Percentiles rank a stretch among this genome's conserved stretches.
Conservation (phyloP, 2,329 filamentous ascomycete species). For the Paecilomyces fulvus region DNA sequence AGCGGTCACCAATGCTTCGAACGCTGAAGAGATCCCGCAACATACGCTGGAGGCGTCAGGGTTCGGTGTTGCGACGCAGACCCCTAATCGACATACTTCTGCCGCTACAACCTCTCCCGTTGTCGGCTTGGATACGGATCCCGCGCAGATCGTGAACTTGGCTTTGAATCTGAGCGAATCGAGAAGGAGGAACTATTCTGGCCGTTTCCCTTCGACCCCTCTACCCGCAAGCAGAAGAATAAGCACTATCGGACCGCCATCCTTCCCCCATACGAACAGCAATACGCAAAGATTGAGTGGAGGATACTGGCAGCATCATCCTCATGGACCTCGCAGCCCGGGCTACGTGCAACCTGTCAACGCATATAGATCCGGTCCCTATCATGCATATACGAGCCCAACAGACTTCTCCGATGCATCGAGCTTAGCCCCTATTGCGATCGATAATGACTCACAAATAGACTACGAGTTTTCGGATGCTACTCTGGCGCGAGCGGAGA, state of each 20-base stretch:
- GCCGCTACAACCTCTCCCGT: constrained; percentile 8
- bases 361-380: constrained; percentile 8
- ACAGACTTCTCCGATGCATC: background rate
- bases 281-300: constrained; percentile 9
- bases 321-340: constrained; percentile 11
- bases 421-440: constrained; percentile 18
- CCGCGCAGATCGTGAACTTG: constrained; percentile 86
- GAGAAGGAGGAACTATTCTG: constrained; percentile 54
- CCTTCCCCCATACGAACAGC: constrained; percentile 13
- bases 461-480: constrained; percentile 59
- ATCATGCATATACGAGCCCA: background rate
- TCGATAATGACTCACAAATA: constrained; percentile 24
- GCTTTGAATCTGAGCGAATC: constrained; percentile 78
- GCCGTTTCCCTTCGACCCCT: constrained; percentile 44
- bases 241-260: constrained; percentile 15
- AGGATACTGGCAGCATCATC: constrained; percentile 9
- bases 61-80: constrained; percentile 1
- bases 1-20: constrained; percentile 15
- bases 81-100: constrained; percentile 3
- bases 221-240: constrained; percentile 35
- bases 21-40: constrained; percentile 8
- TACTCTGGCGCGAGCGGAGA: constrained; percentile 73
- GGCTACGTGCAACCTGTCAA: constrained; percentile 19
- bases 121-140: constrained; percentile 58
- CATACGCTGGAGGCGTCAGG: constrained; percentile 1